Percentiles rank a stretch among this genome's conserved stretches.
phyloP scores from a whole-genome alignment of 1,284 basidiomycete species.

The Mycena citricolor region DNA sequence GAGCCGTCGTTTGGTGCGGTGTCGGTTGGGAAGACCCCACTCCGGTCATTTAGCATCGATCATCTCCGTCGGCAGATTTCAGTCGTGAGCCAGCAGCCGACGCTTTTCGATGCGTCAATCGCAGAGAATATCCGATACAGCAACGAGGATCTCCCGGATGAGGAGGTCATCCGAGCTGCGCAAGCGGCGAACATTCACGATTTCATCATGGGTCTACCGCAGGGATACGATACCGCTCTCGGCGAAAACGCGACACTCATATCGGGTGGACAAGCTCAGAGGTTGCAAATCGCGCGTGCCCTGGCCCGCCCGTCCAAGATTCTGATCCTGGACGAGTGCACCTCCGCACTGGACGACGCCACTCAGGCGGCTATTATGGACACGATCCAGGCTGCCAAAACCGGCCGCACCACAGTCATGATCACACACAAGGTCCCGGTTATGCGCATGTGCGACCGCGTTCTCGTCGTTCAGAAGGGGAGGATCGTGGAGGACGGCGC shows the following conservation, averaged over 20 bases:
- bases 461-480: conserved; percentile 82
- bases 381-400: conserved; percentile 64
- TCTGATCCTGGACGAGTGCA: conserved; percentile 82
- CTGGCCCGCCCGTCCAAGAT: conserved; percentile 61
- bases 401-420: conserved; percentile 80
- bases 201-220: conserved; percentile 64
- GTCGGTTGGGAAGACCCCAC: conserved; percentile 57
- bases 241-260: conserved; percentile 73
- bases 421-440: conserved; percentile 91
- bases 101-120: conserved; percentile 67
- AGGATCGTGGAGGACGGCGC: conserved; percentile 79
- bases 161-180: conserved; percentile 33
- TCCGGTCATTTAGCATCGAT: conserved; percentile 60
- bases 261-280: conserved; percentile 74
- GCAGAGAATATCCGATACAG: conserved; percentile 69
- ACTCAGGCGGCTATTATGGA: conserved; percentile 82
- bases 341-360: conserved; percentile 75
- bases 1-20: conserved; percentile 61
- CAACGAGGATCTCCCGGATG: conserved; percentile 53
- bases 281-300: conserved; percentile 69
- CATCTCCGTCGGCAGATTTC: conserved; percentile 72
- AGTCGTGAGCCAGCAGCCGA: conserved; percentile 67
- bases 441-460: conserved; percentile 90
- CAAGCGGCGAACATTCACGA: conserved; percentile 62
- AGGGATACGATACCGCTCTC: conserved; percentile 70